Percentiles rank a stretch among this genome's conserved stretches.
These are phyloP conservation scores for Nannizzia gypsea DNA, from an alignment of 2,329 filamentous ascomycete species.

Conservation along the genomic window DNA sequence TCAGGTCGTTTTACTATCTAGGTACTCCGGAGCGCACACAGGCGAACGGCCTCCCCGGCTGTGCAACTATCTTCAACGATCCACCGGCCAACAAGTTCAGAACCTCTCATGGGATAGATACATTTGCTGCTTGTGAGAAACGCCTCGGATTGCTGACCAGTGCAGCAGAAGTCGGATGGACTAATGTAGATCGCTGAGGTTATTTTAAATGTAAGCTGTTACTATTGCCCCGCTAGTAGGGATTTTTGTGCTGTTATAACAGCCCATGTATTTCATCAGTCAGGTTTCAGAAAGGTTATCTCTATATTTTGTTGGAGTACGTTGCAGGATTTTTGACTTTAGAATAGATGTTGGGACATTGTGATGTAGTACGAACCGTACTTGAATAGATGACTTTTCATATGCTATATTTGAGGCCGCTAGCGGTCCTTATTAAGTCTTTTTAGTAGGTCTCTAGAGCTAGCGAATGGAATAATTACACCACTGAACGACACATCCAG, in stretches of 20 bases:
- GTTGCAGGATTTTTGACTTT: no score
- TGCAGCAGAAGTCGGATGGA: not conserved
- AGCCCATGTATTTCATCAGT: no score
- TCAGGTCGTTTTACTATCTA: slow-evolving; percentile 15
- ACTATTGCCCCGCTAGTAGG: not conserved
- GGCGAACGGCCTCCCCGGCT: slow-evolving; percentile 9
- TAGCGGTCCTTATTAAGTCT: no score
- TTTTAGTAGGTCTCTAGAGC: no score
- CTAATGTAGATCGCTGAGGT: not conserved
- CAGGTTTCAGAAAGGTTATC: no score
- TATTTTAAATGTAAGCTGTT: not conserved
- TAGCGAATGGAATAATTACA: no score
- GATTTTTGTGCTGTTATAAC: not conserved
- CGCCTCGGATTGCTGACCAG: not conserved
- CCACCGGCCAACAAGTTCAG: slow-evolving; percentile 9
- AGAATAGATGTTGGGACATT: no score
- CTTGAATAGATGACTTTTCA: no score
- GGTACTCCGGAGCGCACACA: slow-evolving; percentile 9
- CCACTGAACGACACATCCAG: no score
- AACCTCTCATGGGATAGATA: not conserved
- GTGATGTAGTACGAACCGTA: no score
- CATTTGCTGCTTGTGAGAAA: slow-evolving; percentile 2
- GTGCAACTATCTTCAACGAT: slow-evolving; percentile 15
- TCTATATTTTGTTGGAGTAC: no score
- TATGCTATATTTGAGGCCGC: no score